These are phyloP conservation scores for Blastosporella zonata DNA, from an alignment of 1,284 basidiomycete genomes.

Conservation along the genomic window DNA sequence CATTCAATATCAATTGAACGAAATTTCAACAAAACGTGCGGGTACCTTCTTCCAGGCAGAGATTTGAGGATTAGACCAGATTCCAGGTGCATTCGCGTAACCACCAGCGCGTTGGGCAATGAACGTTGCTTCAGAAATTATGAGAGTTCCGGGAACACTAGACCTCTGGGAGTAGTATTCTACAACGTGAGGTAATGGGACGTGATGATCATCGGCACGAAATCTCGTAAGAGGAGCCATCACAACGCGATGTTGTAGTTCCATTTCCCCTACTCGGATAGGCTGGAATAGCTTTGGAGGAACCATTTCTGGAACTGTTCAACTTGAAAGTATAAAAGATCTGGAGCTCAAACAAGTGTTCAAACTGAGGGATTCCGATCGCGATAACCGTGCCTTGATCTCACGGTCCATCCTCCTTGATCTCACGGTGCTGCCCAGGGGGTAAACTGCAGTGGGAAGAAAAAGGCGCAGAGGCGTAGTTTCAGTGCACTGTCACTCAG, in stretches of 20 bases:
- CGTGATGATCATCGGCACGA: slow-evolving; percentile 18
- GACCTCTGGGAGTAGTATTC: slow-evolving; percentile 37
- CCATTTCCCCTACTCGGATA: slow-evolving; percentile 21
- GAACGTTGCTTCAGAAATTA: slow-evolving; percentile 37
- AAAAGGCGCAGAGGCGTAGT: too few relatives aligned
- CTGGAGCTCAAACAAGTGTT: too few relatives aligned
- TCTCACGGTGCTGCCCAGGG: too few relatives aligned
- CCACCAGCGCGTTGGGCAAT: slow-evolving; percentile 30
- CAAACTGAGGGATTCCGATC: too few relatives aligned
- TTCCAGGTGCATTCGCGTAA: slow-evolving; percentile 31
- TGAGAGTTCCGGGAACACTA: slow-evolving; percentile 30
- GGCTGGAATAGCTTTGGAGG: slow-evolving; percentile 28
- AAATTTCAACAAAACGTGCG: neutral
- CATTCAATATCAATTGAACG: neutral
- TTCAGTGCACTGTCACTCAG: too few relatives aligned
- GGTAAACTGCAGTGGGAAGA: too few relatives aligned
- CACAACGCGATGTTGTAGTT: slow-evolving; percentile 26
- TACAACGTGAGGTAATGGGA: slow-evolving; percentile 26
- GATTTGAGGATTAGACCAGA: slow-evolving; percentile 35
- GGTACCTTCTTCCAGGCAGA: slow-evolving; percentile 36
- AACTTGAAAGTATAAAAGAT: too few relatives aligned
- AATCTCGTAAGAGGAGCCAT: slow-evolving; percentile 28
- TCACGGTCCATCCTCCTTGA: too few relatives aligned
- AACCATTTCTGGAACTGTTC: too few relatives aligned
- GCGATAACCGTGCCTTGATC: too few relatives aligned